Evolutionary conservation across 192 early-diverging fungal species (phyloP), one percentile per base, ranked within the genome.

Genomic region (Tieghemiomyces parasiticus): DNA sequence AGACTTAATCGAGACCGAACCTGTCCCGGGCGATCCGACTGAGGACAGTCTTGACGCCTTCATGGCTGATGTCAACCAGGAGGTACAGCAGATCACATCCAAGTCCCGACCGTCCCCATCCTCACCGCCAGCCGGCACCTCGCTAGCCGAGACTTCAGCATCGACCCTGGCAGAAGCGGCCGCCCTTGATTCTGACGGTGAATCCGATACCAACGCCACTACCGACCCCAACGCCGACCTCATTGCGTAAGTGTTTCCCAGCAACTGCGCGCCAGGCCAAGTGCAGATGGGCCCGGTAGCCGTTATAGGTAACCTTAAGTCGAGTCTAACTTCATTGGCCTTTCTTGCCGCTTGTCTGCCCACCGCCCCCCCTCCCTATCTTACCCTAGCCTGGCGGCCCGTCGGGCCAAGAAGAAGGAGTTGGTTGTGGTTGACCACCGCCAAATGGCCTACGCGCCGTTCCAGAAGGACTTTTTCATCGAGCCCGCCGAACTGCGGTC

Each of bases 401-500:
- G 90, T 63, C 81, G 82, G 30, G 74, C 85, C 12, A 95, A 95
- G 66, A 86, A 87, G 61, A 97, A 95, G 72, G 94, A 99, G 51
- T 67, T 97, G 32, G 78, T 86, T 0, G 68, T 79, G 0, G 89
- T 94, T 19, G 89, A 99, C 62, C 93, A 99, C 67, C 72, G 81
- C 6, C 78, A 80, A 52, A 82, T 90, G 58, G 75, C 79, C 20
- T 97, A 99, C 63, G 89, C 92, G 63, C 68, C 72, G 34, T 97
- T 97, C 68, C 75, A 83, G 45, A 92, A 93, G 61, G 78, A 95
- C 66, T 97, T 99, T 70, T 97, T 88, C 65, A 88, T 97, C 31
- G 95, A 97, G 54, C 93, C 95, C 14, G 85, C 87, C 19, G 95
- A 97, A 61, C 67, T 97, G 49, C 79, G 80, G 28, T 78, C 79